Percentiles rank a stretch among this genome's conserved stretches.
These are phyloP conservation scores for Penicillium fimorum DNA, from an alignment of 495 filamentous ascomycete genomes.

Conservation along the genomic window DNA sequence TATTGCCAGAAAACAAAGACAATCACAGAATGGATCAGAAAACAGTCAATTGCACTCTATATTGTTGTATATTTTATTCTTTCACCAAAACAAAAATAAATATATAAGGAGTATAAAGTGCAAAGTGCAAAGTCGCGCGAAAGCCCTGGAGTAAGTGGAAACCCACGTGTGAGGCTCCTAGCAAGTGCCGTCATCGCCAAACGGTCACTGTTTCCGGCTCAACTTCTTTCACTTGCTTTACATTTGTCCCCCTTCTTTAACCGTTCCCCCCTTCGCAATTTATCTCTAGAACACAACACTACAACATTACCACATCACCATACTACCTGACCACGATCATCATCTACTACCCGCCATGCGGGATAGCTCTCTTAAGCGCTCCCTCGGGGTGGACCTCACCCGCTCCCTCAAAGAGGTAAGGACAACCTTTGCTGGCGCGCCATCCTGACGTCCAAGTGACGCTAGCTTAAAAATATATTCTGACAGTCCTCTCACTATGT, in stretches of 20 bases:
- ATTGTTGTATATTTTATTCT: neutral
- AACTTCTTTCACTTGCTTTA: conserved; percentile 11
- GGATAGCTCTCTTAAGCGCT: conserved; percentile 58
- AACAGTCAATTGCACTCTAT: neutral
- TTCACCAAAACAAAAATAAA: neutral
- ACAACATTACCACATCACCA: neutral
- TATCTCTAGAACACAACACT: neutral
- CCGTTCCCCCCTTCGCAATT: conserved; percentile 14
- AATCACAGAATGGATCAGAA: conserved; percentile 6
- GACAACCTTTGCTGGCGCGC: neutral
- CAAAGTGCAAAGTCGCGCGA: neutral
- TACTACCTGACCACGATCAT: conserved; percentile 12
- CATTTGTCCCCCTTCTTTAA: conserved; percentile 1
- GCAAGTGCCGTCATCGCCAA: conserved; percentile 29
- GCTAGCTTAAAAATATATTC: conserved; percentile 3
- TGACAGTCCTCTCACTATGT: conserved; percentile 16
- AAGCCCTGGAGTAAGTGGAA: neutral
- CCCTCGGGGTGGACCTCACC: conserved; percentile 58
- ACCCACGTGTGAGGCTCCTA: conserved; percentile 12
- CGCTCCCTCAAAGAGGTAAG: conserved; percentile 63
- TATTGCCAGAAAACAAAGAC: conserved; percentile 9
- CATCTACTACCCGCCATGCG: conserved; percentile 44
- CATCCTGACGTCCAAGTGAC: neutral
- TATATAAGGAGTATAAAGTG: neutral
- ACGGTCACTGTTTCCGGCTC: conserved; percentile 23